These are phyloP conservation scores for Hypholoma sublateritium DNA, from an alignment of 768 basidiomycete genomes.

Conservation along the genomic window DNA sequence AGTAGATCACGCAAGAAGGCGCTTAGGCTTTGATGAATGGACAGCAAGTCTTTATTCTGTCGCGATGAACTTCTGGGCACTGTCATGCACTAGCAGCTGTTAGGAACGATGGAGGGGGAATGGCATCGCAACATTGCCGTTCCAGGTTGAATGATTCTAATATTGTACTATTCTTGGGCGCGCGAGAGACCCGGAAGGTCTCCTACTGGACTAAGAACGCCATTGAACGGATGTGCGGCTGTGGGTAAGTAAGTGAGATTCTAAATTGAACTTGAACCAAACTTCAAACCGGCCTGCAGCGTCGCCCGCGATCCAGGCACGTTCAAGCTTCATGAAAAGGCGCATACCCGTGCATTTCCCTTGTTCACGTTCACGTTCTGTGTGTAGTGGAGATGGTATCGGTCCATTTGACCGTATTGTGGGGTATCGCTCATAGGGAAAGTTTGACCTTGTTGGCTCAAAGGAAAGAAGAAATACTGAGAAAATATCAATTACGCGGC, in stretches of 20 bases:
- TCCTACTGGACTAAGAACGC: not conserved
- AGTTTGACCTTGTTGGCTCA: not conserved
- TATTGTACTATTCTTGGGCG: not conserved
- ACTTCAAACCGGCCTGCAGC: not conserved
- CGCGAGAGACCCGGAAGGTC: conserved; percentile 3
- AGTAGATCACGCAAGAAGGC: conserved; percentile 2
- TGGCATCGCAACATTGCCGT: not conserved
- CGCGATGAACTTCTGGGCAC: not conserved
- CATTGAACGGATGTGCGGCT: conserved; percentile 3
- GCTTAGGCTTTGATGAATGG: conserved; percentile 3
- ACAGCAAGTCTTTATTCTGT: conserved; percentile 2
- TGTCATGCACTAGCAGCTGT: not conserved
- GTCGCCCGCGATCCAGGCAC: not conserved
- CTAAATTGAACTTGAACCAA: conserved; percentile 1
- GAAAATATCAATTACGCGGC: not conserved
- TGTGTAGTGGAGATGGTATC: not conserved
- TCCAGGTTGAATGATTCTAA: not conserved
- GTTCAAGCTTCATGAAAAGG: not conserved
- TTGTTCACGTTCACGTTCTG: not conserved
- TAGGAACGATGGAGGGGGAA: not conserved
- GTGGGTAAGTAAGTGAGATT: not conserved
- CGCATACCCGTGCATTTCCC: not conserved
- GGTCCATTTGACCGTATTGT: too few relatives aligned
- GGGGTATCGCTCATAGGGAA: too few relatives aligned
- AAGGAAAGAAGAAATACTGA: not conserved